A percentile compares a stretch with the other conserved stretches of the same genome.
phyloP scores from a whole-genome alignment of 2,329 filamentous ascomycete species.

The Plenodomus biglobosus region DNA sequence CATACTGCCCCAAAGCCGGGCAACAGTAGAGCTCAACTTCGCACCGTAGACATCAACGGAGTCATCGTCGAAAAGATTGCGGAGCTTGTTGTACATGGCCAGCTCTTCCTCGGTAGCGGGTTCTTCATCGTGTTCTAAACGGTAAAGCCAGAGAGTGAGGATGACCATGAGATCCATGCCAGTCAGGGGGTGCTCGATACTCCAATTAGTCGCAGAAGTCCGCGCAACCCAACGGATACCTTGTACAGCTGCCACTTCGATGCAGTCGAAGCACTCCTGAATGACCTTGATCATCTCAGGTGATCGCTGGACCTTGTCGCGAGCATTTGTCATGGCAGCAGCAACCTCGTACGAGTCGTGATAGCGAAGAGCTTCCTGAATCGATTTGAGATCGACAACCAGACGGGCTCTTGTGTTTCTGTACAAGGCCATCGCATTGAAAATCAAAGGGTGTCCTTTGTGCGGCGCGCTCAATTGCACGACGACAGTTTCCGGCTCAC shows the following conservation, averaged over 20 bases:
- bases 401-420: conserved; percentile 89
- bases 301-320: conserved; percentile 91
- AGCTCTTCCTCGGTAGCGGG: conserved; percentile 80
- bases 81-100: conserved; percentile 89
- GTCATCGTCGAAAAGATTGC: conserved; percentile 87
- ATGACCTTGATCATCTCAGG: conserved; percentile 99
- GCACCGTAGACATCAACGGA: conserved; percentile 77
- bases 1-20: conserved; percentile 95
- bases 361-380: conserved; percentile 94
- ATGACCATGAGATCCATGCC: conserved; percentile 98
- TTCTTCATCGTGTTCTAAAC: conserved; percentile 98
- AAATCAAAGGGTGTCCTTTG: conserved; percentile 92
- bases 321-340: conserved; percentile 90
- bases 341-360: conserved; percentile 97
- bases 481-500: conserved; percentile 84
- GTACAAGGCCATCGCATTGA: conserved; percentile 97
- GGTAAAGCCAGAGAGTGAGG: conserved; percentile 96
- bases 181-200: conserved; percentile 94
- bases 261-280: conserved; percentile 95
- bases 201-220: conserved; percentile 98
- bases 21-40: conserved; percentile 92
- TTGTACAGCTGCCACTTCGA: conserved; percentile 91
- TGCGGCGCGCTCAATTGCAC: conserved; percentile 92
- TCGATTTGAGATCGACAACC: conserved; percentile 91
- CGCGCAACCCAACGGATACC: conserved; percentile 98